phyloP scores from a whole-genome alignment of 495 filamentous ascomycete genomes.

The Hyaloscypha hepaticicola region DNA sequence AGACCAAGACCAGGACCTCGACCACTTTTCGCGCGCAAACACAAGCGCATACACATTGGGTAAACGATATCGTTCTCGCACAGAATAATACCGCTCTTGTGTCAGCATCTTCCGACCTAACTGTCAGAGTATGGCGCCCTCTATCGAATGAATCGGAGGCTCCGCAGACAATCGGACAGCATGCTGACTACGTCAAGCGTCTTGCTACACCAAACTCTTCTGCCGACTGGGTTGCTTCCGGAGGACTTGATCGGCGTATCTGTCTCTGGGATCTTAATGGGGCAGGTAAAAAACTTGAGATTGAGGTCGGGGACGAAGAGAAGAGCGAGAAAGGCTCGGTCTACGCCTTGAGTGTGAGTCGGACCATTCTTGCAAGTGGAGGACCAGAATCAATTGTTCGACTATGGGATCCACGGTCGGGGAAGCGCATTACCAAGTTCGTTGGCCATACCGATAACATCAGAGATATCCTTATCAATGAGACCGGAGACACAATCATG shows the following conservation, averaged over 20 bases:
- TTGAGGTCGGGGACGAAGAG: conserved; percentile 78
- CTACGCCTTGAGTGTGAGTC: conserved; percentile 68
- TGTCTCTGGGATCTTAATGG: conserved; percentile 91
- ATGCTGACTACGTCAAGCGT: conserved; percentile 95
- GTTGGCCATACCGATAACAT: conserved; percentile 98
- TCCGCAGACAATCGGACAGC: conserved; percentile 84
- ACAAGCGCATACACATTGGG: conserved; percentile 98
- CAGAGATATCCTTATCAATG: conserved; percentile 83
- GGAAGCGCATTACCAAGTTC: conserved; percentile 90
- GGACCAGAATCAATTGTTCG: conserved; percentile 92
- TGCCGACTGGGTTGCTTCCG: conserved; percentile 92
- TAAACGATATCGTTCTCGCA: conserved; percentile 91
- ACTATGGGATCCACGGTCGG: conserved; percentile 88
- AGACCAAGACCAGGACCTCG: conserved; percentile 39
- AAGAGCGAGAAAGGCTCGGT: conserved; percentile 88
- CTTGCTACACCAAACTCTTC: conserved; percentile 71
- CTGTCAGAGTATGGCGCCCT: conserved; percentile 94
- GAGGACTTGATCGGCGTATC: conserved; percentile 89
- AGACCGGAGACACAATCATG: conserved; percentile 86
- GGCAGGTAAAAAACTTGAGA: conserved; percentile 77
- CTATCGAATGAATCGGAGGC: conserved; percentile 62
- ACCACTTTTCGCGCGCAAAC: conserved; percentile 85
- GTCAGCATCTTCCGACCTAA: conserved; percentile 92
- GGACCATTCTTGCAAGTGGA: conserved; percentile 80
- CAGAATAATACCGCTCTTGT: conserved; percentile 81